Evolutionary conservation across 1,284 basidiomycete species (phyloP).

Genomic region (Garcileccinum viscosum): DNA sequence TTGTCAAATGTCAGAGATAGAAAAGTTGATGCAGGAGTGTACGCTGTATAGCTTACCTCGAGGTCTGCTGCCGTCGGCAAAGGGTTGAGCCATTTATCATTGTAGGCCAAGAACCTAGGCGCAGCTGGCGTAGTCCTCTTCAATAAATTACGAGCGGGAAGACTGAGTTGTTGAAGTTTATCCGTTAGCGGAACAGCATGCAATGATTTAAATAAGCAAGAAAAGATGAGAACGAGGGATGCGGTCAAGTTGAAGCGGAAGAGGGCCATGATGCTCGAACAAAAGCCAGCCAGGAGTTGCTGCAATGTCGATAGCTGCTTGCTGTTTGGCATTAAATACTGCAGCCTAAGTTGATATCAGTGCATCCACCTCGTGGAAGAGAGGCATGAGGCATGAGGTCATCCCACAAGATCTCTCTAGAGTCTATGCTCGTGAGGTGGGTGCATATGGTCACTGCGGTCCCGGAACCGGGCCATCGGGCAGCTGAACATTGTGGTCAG

Average conservation of each 20-base stretch:
- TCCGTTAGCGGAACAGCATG: constrained; percentile 16
- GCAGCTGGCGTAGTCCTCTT: constrained; percentile 26
- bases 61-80: constrained; percentile 23
- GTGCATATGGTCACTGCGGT: constrained; percentile 16
- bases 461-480: constrained; percentile 8
- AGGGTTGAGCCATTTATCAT: constrained; percentile 48
- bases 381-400: constrained; percentile 3
- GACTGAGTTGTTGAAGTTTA: constrained; percentile 15
- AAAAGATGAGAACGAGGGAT: constrained; percentile 3
- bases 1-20: neutral
- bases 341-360: neutral
- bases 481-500: neutral
- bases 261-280: constrained; percentile 21
- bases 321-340: constrained; percentile 25
- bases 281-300: neutral
- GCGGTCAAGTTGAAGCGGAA: constrained; percentile 15
- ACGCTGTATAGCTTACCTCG: constrained; percentile 25
- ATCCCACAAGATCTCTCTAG: constrained; percentile 9
- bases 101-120: constrained; percentile 53
- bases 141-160: constrained; percentile 12
- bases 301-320: neutral
- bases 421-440: neutral
- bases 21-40: constrained; percentile 27
- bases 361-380: constrained; percentile 9
- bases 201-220: constrained; percentile 15